Evolutionary conservation across 2,329 filamentous ascomycete genomes (phyloP).

Genomic region (Tolypocladium guangdongense): DNA sequence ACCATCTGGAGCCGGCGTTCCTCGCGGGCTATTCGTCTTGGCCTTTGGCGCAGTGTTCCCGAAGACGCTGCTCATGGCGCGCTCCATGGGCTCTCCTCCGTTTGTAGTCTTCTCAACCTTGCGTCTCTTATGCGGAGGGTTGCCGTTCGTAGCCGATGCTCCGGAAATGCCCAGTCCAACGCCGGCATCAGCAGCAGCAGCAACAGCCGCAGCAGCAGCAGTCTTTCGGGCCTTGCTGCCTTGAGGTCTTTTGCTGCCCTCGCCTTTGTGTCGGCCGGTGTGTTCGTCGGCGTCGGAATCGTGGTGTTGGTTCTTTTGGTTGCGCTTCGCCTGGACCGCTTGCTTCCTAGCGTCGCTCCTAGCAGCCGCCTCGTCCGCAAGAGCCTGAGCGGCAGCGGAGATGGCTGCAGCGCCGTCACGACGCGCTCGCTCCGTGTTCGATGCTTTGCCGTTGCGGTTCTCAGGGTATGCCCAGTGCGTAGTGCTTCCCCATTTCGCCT

Average conservation of each 20-base stretch:
- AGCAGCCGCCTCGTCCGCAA: slow-evolving; percentile 74
- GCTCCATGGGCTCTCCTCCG: slow-evolving; percentile 47
- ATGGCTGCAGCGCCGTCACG: slow-evolving; percentile 70
- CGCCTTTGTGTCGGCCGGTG: slow-evolving; percentile 35
- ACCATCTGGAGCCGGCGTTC: slow-evolving; percentile 54
- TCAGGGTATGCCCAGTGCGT: slow-evolving; percentile 95
- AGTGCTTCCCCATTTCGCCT: slow-evolving; percentile 83
- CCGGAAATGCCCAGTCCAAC: slow-evolving; percentile 58
- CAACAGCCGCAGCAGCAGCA: slow-evolving; percentile 18
- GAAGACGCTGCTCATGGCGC: slow-evolving; percentile 52
- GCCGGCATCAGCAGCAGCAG: slow-evolving; percentile 28
- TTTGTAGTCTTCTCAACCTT: slow-evolving; percentile 62
- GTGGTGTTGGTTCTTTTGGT: slow-evolving; percentile 53
- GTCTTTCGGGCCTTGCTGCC: slow-evolving; percentile 54
- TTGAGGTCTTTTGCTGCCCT: slow-evolving; percentile 49
- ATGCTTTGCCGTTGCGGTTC: slow-evolving; percentile 57
- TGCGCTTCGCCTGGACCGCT: slow-evolving; percentile 66
- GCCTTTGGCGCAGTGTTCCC: slow-evolving; percentile 41
- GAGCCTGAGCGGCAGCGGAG: slow-evolving; percentile 63
- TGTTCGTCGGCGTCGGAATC: slow-evolving; percentile 75
- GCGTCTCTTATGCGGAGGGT: slow-evolving; percentile 60
- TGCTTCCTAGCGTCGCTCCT: slow-evolving; percentile 80
- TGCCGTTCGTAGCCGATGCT: slow-evolving; percentile 36
- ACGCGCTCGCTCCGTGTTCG: slow-evolving; percentile 60
- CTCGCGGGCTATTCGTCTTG: slow-evolving; percentile 54